Conservation (phyloP, 176 grass and related monocot species). For the Oryza coarctata region DNA sequence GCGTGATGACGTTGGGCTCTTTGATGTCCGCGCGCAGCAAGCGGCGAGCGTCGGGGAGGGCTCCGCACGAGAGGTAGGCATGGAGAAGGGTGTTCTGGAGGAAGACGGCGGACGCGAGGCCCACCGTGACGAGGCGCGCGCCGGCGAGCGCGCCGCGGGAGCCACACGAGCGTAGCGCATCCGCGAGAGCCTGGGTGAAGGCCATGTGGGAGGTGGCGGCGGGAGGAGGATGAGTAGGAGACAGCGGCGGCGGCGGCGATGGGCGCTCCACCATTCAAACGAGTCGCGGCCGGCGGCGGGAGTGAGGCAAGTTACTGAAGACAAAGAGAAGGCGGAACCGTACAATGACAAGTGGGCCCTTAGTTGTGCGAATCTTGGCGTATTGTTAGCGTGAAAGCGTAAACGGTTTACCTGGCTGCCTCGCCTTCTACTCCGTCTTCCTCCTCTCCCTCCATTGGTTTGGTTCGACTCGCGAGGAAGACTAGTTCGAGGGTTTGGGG, state of each 20-base stretch:
- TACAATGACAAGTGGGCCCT: conserved; percentile 27
- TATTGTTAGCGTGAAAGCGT: conserved; percentile 14
- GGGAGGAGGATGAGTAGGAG: conserved; percentile 13
- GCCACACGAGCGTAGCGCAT: conserved; percentile 52
- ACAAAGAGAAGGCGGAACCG: neutral
- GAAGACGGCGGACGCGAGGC: conserved; percentile 74
- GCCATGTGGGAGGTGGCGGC: conserved; percentile 58
- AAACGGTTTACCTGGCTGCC: neutral
- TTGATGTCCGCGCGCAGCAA: conserved; percentile 52
- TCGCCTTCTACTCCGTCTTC: conserved; percentile 14
- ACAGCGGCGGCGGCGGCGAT: conserved; percentile 52
- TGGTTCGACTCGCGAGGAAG: conserved; percentile 29
- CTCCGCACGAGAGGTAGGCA: conserved; percentile 65
- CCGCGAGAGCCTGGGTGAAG: conserved; percentile 68
- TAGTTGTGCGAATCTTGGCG: neutral
- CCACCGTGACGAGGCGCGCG: conserved; percentile 64
- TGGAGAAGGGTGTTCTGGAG: conserved; percentile 92
- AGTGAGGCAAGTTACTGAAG: neutral
- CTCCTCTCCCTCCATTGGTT: neutral
- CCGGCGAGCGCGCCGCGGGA: conserved; percentile 35
- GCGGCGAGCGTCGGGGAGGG: conserved; percentile 59
- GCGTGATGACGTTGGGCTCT: conserved; percentile 65
- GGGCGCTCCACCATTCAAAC: conserved; percentile 74
- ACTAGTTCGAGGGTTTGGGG: neutral
- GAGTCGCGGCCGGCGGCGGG: neutral